phyloP scores from a whole-genome alignment of 768 basidiomycete genomes.

The Psilocybe azurescens region DNA sequence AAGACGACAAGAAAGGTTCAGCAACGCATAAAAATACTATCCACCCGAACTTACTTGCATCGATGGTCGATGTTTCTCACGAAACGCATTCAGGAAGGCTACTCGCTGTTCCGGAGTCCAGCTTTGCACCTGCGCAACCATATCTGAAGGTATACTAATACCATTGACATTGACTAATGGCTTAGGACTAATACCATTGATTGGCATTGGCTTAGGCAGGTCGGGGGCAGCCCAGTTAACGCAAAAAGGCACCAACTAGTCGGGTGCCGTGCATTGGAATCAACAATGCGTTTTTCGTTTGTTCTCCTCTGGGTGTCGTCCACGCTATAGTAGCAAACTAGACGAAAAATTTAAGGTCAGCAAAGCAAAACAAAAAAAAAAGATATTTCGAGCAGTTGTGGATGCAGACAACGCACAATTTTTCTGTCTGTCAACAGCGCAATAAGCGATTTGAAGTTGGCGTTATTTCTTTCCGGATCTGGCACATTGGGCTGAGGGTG shows the following conservation, averaged over 20 bases:
- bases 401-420: conserved; percentile 41
- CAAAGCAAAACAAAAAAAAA: background rate
- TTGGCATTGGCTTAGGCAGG: conserved; percentile 9
- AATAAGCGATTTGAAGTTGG: conserved; percentile 45
- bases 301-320: conserved; percentile 45
- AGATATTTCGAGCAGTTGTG: no score
- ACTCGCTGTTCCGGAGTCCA: conserved; percentile 22
- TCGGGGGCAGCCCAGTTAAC: conserved; percentile 54
- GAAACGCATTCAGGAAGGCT: background rate
- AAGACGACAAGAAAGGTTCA: background rate
- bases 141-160: no score
- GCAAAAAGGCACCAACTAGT: conserved; percentile 59
- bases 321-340: conserved; percentile 61
- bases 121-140: background rate
- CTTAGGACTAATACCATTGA: background rate
- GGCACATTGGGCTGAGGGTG: conserved; percentile 30
- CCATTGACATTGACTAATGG: conserved; percentile 4
- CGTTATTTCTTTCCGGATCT: conserved; percentile 47
- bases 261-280: conserved; percentile 39
- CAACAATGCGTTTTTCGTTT: conserved; percentile 52
- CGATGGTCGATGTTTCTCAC: background rate
- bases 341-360: background rate
- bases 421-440: conserved; percentile 46
- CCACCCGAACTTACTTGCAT: background rate
- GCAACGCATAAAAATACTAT: no score